Percentiles rank a stretch among this genome's conserved stretches.
Evolutionary conservation across 208 protist genomes (phyloP).

Genomic region (Crithidia expoeki): DNA sequence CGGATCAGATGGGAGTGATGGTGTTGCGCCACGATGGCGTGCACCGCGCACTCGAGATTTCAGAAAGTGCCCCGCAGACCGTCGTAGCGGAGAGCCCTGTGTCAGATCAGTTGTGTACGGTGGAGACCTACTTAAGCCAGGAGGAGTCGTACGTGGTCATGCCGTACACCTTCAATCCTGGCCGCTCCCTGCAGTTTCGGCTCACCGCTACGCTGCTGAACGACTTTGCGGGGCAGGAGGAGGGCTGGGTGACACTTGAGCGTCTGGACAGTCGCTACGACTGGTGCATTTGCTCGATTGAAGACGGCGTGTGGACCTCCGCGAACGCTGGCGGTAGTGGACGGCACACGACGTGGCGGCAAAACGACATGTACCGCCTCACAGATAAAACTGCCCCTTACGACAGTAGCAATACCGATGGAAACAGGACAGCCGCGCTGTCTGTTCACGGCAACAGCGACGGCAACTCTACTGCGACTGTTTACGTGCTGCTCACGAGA

Average conservation of each 20-base stretch:
- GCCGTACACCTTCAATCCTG: conserved; percentile 82
- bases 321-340: conserved; percentile 51
- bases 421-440: not conserved
- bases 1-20: conserved; percentile 66
- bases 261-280: conserved; percentile 64
- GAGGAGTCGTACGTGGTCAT: conserved; percentile 75
- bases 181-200: conserved; percentile 52
- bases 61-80: conserved; percentile 17
- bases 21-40: conserved; percentile 72
- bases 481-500: conserved; percentile 74
- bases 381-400: conserved; percentile 22
- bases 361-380: conserved; percentile 72
- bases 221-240: conserved; percentile 38
- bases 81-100: conserved; percentile 69
- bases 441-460: too few relatives aligned
- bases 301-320: conserved; percentile 53
- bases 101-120: conserved; percentile 36
- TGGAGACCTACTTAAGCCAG: conserved; percentile 45
- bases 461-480: conserved; percentile 8
- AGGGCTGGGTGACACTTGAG: conserved; percentile 76
- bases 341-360: conserved; percentile 61
- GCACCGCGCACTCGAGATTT: conserved; percentile 54
- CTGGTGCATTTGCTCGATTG: conserved; percentile 56
- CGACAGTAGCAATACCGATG: conserved; percentile 16
- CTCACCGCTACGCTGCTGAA: conserved; percentile 55